Percentiles rank a stretch among this genome's conserved stretches.
Conservation (phyloP, 1,284 basidiomycete genomes). For the Bjerkandera adusta region DNA sequence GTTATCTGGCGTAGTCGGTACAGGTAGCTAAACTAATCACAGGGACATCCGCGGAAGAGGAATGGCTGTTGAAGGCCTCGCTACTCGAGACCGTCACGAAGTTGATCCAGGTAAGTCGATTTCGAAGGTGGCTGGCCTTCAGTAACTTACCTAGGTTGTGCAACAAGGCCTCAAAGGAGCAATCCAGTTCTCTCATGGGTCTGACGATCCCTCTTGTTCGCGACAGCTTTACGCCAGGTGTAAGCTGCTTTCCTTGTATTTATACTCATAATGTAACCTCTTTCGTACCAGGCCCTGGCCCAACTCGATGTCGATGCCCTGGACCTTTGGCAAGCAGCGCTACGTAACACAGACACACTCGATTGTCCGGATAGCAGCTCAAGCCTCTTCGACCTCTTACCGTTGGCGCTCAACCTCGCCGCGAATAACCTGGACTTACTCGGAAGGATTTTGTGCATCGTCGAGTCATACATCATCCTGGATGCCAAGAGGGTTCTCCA, state of each 20-base stretch:
- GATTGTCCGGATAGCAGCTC: slow-evolving; percentile 39
- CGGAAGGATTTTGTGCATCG: slow-evolving; percentile 60
- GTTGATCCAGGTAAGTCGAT: slow-evolving; percentile 63
- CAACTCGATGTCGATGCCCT: slow-evolving; percentile 82
- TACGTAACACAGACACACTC: slow-evolving; percentile 67
- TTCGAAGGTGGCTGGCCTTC: no score
- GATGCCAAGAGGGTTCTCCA: slow-evolving; percentile 67
- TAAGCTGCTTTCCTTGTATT: slow-evolving; percentile 30
- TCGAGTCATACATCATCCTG: slow-evolving; percentile 83
- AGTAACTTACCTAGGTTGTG: not conserved
- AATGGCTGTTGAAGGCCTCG: slow-evolving; percentile 79
- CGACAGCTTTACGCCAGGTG: slow-evolving; percentile 68
- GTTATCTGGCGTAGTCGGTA: slow-evolving; percentile 15
- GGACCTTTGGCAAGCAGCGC: slow-evolving; percentile 70
- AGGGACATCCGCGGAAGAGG: slow-evolving; percentile 70
- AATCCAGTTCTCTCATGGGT: slow-evolving; percentile 52
- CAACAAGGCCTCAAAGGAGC: slow-evolving; percentile 56
- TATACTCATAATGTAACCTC: not conserved
- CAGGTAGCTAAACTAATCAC: slow-evolving; percentile 5
- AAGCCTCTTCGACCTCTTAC: slow-evolving; percentile 64
- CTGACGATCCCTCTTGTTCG: slow-evolving; percentile 75
- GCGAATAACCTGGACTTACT: slow-evolving; percentile 75
- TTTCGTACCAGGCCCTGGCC: slow-evolving; percentile 52
- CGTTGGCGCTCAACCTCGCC: slow-evolving; percentile 59
- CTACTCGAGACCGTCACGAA: slow-evolving; percentile 73